Evolutionary conservation across 306 rosid species (phyloP).

Genomic region (Arachis hypogaea): DNA sequence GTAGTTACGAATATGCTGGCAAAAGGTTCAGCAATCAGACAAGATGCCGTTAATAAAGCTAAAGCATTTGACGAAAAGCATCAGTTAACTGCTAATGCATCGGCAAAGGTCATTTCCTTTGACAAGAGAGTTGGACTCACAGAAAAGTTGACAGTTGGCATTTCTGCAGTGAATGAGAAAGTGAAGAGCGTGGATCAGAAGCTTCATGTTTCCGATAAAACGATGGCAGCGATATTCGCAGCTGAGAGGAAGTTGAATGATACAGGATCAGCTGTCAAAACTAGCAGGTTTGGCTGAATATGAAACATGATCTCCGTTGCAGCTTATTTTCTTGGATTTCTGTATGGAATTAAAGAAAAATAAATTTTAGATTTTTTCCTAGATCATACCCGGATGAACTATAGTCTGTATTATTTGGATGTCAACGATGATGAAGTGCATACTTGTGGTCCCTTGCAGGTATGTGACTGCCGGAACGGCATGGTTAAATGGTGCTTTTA

Average conservation of each 20-base stretch:
- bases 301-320: slow-evolving; percentile 27
- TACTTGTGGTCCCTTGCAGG: slow-evolving; percentile 50
- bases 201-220: slow-evolving; percentile 89
- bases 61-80: slow-evolving; percentile 98
- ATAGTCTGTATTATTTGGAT: slow-evolving; percentile 8
- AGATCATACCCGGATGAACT: neutral
- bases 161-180: slow-evolving; percentile 85
- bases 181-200: slow-evolving; percentile 87
- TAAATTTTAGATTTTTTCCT: slow-evolving; percentile 2
- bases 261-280: slow-evolving; percentile 94
- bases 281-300: slow-evolving; percentile 71
- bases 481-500: slow-evolving; percentile 93
- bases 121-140: slow-evolving; percentile 83
- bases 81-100: slow-evolving; percentile 79
- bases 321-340: slow-evolving; percentile 1
- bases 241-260: slow-evolving; percentile 87
- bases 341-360: neutral
- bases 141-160: slow-evolving; percentile 80
- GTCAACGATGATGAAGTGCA: slow-evolving; percentile 32
- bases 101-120: slow-evolving; percentile 81
- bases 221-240: slow-evolving; percentile 89
- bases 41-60: slow-evolving; percentile 89
- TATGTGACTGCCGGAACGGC: slow-evolving; percentile 82
- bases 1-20: slow-evolving; percentile 75
- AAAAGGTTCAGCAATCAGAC: slow-evolving; percentile 82